Conservation (phyloP, 169 alveolate genomes). For the Eimeria sp. region DNA sequence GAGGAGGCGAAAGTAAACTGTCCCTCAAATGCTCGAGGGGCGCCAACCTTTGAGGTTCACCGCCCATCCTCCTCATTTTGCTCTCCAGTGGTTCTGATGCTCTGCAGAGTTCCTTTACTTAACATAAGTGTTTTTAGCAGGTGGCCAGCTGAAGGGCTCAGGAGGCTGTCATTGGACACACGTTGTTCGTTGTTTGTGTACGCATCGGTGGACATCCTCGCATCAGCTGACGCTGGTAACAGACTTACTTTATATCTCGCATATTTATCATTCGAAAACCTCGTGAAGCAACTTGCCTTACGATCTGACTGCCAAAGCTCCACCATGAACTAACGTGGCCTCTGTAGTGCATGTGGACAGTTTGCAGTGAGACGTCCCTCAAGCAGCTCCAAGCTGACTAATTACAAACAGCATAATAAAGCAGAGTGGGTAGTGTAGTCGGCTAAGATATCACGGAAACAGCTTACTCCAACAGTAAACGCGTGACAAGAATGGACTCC, state of each 20-base stretch:
- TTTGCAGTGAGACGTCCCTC: background rate
- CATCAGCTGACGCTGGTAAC: background rate
- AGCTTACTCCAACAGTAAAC: background rate
- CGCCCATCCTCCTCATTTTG: background rate
- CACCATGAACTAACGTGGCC: background rate
- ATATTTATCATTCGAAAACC: background rate
- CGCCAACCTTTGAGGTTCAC: background rate
- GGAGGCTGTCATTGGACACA: background rate
- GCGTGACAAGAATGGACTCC: background rate
- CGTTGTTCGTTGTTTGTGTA: background rate
- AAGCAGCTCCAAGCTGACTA: background rate
- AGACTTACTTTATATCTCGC: background rate
- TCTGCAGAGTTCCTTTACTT: background rate
- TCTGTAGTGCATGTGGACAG: background rate
- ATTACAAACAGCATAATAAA: background rate
- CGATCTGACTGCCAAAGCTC: background rate
- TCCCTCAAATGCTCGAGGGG: background rate
- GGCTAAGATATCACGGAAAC: background rate
- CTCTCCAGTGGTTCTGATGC: background rate
- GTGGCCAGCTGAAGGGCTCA: background rate
- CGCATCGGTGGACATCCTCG: background rate
- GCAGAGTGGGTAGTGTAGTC: background rate
- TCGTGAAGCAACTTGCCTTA: background rate
- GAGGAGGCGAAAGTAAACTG: conserved; percentile 3
- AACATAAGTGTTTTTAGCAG: background rate